Conservation (phyloP, 306 rosid genomes). For the Medicago ruthenica region DNA sequence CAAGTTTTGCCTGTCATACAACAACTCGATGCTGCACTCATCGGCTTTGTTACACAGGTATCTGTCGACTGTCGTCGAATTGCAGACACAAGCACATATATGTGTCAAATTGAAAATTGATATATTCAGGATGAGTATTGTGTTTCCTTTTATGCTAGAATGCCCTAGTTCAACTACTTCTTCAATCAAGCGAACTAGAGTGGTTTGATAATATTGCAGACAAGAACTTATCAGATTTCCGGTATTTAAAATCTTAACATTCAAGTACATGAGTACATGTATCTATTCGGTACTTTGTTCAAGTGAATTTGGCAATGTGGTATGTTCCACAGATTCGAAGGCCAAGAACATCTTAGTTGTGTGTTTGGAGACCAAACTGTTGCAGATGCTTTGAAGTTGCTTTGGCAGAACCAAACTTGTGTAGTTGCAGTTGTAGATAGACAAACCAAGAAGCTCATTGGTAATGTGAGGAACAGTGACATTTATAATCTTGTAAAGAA, state of each 20-base stretch:
- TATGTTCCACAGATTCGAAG: slow-evolving; percentile 53
- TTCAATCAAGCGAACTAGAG: slow-evolving; percentile 68
- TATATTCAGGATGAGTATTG: slow-evolving; percentile 8
- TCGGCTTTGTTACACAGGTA: slow-evolving; percentile 72
- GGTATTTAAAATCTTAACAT: slow-evolving; percentile 50
- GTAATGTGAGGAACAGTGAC: slow-evolving; percentile 60
- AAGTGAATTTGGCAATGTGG: neutral
- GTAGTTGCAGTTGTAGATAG: slow-evolving; percentile 56
- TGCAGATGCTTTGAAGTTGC: slow-evolving; percentile 57
- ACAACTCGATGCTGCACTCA: slow-evolving; percentile 47
- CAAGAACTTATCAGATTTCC: slow-evolving; percentile 53
- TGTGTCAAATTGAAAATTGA: neutral
- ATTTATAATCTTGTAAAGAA: slow-evolving; percentile 55
- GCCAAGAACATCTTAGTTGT: slow-evolving; percentile 52
- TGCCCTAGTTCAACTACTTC: slow-evolving; percentile 61
- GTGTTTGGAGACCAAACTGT: slow-evolving; percentile 65
- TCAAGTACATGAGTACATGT: neutral
- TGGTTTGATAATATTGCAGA: slow-evolving; percentile 67
- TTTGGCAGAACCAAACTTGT: slow-evolving; percentile 52
- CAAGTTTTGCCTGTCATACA: slow-evolving; percentile 66
- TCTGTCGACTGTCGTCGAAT: slow-evolving; percentile 5
- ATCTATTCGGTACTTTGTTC: neutral
- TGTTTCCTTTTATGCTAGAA: slow-evolving; percentile 53
- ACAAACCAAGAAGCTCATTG: slow-evolving; percentile 58
- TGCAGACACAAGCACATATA: neutral